Conservation (phyloP, 2,329 filamentous ascomycete genomes). For the Albophoma yamanashiensis region DNA sequence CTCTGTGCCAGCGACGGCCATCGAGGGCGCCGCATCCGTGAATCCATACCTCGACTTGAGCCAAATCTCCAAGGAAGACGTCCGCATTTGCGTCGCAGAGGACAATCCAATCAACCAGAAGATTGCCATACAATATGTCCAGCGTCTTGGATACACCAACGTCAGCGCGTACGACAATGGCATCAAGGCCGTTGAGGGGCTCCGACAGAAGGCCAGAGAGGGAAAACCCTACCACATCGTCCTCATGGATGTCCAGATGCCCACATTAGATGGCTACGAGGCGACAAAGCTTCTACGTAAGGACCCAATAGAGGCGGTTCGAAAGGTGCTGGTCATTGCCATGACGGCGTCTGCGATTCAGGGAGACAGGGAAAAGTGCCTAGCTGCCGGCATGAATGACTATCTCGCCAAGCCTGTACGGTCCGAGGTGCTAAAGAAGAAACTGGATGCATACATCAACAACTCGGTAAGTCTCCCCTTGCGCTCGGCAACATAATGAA, state of each 20-base stretch:
- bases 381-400: constrained; percentile 96
- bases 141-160: constrained; percentile 67
- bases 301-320: constrained; percentile 65
- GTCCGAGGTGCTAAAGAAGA: constrained; percentile 73
- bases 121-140: constrained; percentile 85
- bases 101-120: constrained; percentile 93
- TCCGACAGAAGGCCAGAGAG: constrained; percentile 61
- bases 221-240: constrained; percentile 78
- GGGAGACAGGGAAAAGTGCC: constrained; percentile 86
- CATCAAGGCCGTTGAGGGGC: constrained; percentile 73
- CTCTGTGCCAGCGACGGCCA: constrained; percentile 14
- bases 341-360: constrained; percentile 96
- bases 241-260: constrained; percentile 96
- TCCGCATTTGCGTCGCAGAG: constrained; percentile 87
- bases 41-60: constrained; percentile 55
- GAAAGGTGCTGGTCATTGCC: constrained; percentile 82
- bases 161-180: constrained; percentile 89
- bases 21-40: constrained; percentile 27
- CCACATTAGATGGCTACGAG: constrained; percentile 83
- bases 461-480: constrained; percentile 16
- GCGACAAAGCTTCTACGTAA: constrained; percentile 74
- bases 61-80: constrained; percentile 61
- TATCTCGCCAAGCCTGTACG: constrained; percentile 94
- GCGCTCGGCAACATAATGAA: not conserved
- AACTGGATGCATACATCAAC: constrained; percentile 53